A percentile compares a stretch with the other conserved stretches of the same genome.
phyloP scores from a whole-genome alignment of 2,329 filamentous ascomycete genomes.

The Corniculantispora saksenae region DNA sequence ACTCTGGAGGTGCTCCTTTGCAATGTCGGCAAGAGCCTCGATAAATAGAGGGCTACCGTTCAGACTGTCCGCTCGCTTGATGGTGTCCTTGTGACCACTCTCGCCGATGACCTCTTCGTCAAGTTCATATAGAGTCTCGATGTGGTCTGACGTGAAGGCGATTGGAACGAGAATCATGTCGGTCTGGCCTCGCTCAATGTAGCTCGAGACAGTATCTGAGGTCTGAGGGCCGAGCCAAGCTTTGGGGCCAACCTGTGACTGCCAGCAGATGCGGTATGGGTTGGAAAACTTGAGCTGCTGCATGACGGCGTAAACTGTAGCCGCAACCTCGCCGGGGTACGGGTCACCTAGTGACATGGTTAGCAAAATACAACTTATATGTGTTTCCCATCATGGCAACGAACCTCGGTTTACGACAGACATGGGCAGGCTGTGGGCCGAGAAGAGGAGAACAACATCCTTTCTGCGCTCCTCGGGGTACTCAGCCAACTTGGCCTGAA shows the following conservation, averaged over 20 bases:
- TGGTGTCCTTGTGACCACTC: constrained; percentile 71
- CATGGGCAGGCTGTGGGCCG: constrained; percentile 95
- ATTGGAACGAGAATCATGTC: constrained; percentile 92
- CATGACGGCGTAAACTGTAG: constrained; percentile 97
- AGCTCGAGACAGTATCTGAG: constrained; percentile 80
- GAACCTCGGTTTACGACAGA: constrained; percentile 88
- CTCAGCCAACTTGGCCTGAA: constrained; percentile 78
- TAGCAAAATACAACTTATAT: constrained; percentile 22
- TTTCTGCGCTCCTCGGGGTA: constrained; percentile 82
- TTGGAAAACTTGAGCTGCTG: constrained; percentile 83
- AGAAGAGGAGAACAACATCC: constrained; percentile 85
- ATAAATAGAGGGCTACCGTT: constrained; percentile 94
- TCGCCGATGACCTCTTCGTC: constrained; percentile 95
- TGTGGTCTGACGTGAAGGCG: constrained; percentile 98
- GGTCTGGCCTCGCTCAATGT: constrained; percentile 87
- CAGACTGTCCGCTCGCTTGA: constrained; percentile 88
- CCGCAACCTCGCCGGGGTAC: constrained; percentile 92
- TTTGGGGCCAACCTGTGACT: constrained; percentile 93
- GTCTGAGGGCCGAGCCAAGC: constrained; percentile 97
- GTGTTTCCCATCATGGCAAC: constrained; percentile 21
- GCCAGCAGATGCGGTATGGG: constrained; percentile 93
- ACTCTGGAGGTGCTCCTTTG: constrained; percentile 73
- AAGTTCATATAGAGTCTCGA: constrained; percentile 93
- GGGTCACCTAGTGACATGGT: constrained; percentile 68
- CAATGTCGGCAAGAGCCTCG: constrained; percentile 82